phyloP scores from a whole-genome alignment of 768 basidiomycete species.

The Terana coerulea region DNA sequence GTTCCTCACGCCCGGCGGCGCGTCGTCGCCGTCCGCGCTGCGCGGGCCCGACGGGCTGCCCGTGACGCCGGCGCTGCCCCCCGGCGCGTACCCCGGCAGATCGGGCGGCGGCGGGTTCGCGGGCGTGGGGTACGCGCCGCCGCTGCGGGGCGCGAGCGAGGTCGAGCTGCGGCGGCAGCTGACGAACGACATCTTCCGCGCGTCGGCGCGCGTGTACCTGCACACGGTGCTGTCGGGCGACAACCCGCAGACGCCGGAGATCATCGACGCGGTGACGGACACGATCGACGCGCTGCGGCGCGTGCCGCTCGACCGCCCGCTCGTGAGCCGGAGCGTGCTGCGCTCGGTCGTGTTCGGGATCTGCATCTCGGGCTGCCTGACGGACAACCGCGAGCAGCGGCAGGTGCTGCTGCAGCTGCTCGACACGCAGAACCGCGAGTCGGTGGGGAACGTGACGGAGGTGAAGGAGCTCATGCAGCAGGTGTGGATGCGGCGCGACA shows the following conservation, averaged over 20 bases:
- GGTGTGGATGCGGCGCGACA: conserved; percentile 50
- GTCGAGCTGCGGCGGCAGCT: conserved; percentile 31
- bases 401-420: conserved; percentile 42
- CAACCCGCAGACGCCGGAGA: conserved; percentile 61
- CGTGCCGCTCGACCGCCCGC: conserved; percentile 31
- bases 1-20: conserved; percentile 35
- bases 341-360: conserved; percentile 78
- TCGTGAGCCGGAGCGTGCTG: conserved; percentile 49
- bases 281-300: conserved; percentile 44
- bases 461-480: conserved; percentile 49
- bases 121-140: conserved; percentile 8
- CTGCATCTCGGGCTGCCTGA: conserved; percentile 69
- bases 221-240: conserved; percentile 76
- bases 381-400: conserved; percentile 45
- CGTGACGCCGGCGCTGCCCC: conserved; percentile 9
- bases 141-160: conserved; percentile 15
- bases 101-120: conserved; percentile 8
- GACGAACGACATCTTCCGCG: conserved; percentile 57
- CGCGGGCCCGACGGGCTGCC: conserved; percentile 15
- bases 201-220: conserved; percentile 71
- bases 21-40: conserved; percentile 19
- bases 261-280: conserved; percentile 48
- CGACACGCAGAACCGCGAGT: conserved; percentile 45
- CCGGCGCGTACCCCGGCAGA: neutral
- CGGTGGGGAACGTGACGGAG: conserved; percentile 62